Evolutionary conservation across 1,284 basidiomycete genomes (phyloP), one percentile per base, ranked within the genome.

Genomic region (Leccinum fallax): DNA sequence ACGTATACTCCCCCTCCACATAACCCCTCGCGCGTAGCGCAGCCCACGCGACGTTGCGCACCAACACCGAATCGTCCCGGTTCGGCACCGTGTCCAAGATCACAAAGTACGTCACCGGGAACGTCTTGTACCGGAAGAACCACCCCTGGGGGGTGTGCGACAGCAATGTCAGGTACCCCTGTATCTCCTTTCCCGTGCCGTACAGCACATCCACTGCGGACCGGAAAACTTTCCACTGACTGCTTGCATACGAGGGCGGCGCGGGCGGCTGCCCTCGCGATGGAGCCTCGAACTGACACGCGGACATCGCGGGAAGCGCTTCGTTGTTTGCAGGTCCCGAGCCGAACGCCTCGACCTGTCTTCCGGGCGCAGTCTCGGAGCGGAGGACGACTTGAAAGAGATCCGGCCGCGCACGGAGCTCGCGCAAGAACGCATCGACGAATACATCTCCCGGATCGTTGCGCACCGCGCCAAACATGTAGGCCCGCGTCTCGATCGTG

Each of bases 391-490:
- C 70, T 21, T 74, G 61, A 57, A 77, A 77, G 1, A 74, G 64
- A 43, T 77, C 72, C 4, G 73, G 74, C 1, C 69, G 68, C 0
- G 66, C 61, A 11, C 70, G 66, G 13, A 77, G 67, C 43, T 76
- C 70, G 10, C 52, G 40, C 3, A 77, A 38, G 32, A 77, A 77
- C 3, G 67, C 69, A 0, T 57, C 24, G 43, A 57, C 46, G 24
- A 63, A 21, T 46, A 32, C 1, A 61, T 76, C 69, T 2, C 57
- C 40, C n/a, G 40, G 64, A 9, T 73, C 69, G 53, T 72, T 65
- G 24, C 70, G 67, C 28, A 77, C 32, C n/a, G 74, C 74, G 2
- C 76, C 76, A 40, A 77, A 76, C 60, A 76, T 65, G 57, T 73
- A 72, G 11, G 67, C 53, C 6, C 74, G 66, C 2, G 13, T 21